A percentile compares a stretch with the other conserved stretches of the same genome.
Evolutionary conservation across 805 yeast species (phyloP).

Genomic region (Metschnikowia lochheadii): DNA sequence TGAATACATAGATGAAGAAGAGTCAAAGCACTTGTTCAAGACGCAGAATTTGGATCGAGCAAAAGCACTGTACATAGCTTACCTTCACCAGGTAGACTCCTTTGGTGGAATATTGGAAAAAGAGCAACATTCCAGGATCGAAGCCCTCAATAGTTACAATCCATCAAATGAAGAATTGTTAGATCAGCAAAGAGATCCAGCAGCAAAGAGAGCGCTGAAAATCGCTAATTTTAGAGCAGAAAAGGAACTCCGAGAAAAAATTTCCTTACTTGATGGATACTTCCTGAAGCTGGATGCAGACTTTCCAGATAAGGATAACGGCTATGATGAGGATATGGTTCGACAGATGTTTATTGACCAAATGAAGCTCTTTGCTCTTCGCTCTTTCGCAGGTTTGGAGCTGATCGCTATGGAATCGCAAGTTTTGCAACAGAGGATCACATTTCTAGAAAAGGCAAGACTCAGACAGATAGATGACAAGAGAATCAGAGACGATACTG

Average conservation of each 20-base stretch:
- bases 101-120: constrained; percentile 31
- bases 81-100: constrained; percentile 14
- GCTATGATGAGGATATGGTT: constrained; percentile 41
- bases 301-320: constrained; percentile 5
- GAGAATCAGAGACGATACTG: constrained; percentile 5
- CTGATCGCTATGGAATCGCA: constrained; percentile 61
- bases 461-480: constrained; percentile 6
- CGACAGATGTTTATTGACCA: constrained; percentile 56
- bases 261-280: constrained; percentile 36
- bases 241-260: constrained; percentile 45
- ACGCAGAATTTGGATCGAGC: constrained; percentile 28
- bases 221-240: constrained; percentile 64
- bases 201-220: constrained; percentile 59
- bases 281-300: constrained; percentile 12
- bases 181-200: constrained; percentile 30
- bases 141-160: constrained; percentile 36
- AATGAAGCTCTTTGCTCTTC: constrained; percentile 47
- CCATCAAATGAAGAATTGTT: constrained; percentile 41
- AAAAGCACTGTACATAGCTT: constrained; percentile 40
- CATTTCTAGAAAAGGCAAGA: neutral
- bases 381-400: constrained; percentile 55
- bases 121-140: constrained; percentile 34
- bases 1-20: constrained; percentile 13
- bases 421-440: constrained; percentile 37
- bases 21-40: constrained; percentile 13